Evolutionary conservation across 805 yeast genomes (phyloP).

Genomic region (Ogataea degrootiae): DNA sequence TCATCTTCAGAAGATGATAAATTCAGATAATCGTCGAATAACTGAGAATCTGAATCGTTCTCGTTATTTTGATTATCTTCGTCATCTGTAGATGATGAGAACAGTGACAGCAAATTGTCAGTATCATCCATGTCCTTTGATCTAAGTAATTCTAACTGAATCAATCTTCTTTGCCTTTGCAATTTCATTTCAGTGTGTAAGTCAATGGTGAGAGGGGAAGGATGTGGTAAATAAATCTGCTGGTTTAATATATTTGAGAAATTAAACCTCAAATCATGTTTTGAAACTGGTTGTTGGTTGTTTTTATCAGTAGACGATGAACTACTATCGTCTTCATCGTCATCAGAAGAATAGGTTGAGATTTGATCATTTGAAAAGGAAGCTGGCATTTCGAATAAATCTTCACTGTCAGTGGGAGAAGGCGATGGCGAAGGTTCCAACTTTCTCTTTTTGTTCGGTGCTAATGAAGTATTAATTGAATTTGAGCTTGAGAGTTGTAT

Average conservation of each 20-base stretch:
- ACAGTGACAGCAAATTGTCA: not conserved
- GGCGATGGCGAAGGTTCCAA: not conserved
- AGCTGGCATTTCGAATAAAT: not conserved
- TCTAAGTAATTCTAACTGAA: slow-evolving; percentile 22
- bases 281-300: slow-evolving; percentile 9
- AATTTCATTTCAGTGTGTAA: slow-evolving; percentile 26
- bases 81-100: slow-evolving; percentile 5
- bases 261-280: slow-evolving; percentile 20
- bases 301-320: not conserved
- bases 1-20: slow-evolving; percentile 25
- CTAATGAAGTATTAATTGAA: not conserved
- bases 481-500: too few relatives aligned
- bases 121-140: slow-evolving; percentile 12
- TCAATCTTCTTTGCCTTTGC: slow-evolving; percentile 27
- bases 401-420: not conserved
- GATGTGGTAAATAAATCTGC: slow-evolving; percentile 21
- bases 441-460: slow-evolving; percentile 3
- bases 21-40: slow-evolving; percentile 19
- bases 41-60: slow-evolving; percentile 3
- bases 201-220: slow-evolving; percentile 21
- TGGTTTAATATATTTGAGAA: slow-evolving; percentile 24
- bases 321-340: slow-evolving; percentile 4
- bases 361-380: not conserved
- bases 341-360: not conserved
- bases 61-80: slow-evolving; percentile 5